Evolutionary conservation across 306 rosid species (phyloP), one percentile per base, ranked within the genome.

Genomic region (Cucumis hystrix): DNA sequence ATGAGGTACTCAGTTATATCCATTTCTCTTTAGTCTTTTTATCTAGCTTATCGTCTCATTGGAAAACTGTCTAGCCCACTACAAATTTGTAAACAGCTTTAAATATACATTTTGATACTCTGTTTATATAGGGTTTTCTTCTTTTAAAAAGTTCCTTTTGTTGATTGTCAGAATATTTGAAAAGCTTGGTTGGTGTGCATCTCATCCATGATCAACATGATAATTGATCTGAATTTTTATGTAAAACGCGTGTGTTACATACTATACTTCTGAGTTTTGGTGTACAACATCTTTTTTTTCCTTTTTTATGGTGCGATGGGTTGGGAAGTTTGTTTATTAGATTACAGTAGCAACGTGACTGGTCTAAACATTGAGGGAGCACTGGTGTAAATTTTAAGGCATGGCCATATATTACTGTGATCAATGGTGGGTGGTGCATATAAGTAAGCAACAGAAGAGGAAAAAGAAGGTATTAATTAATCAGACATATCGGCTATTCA

Each of bases 1-100:
- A 82, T 92, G 92, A 94, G 95, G 96, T 90, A 89, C 83, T 80
- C 25, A 79, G 81, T 79, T 84, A 82, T 77, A 83, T 83, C 81
- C 68, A 30, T 85, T 81, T 80, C 28, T 21, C 54, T 78, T 57
- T 82, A 33, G 37, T 33, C 79, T 43, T 20, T 20, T 41, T 81
- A 81, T 77, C 58, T 72, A 67, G 9, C 49, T 68, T 37, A 41
- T 10, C 63, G 76, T 63, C 59, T 63, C 37, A 67, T 55, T 73
- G 84, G 77, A 69, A 57, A 79, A 77, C 80, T 54, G 68, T 73
- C n/a, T 54, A 18, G 28, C 16, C 35, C 45, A 73, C 63, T 52
- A 52, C 63, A 82, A 77, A 79, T 80, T 82, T 90, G 85, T 82
- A 81, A 62, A 79, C 86, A 82, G 79, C 79, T 72, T 33, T 52